phyloP scores from a whole-genome alignment of 2,329 filamentous ascomycete species.

The Apiospora kogelbergensis region DNA sequence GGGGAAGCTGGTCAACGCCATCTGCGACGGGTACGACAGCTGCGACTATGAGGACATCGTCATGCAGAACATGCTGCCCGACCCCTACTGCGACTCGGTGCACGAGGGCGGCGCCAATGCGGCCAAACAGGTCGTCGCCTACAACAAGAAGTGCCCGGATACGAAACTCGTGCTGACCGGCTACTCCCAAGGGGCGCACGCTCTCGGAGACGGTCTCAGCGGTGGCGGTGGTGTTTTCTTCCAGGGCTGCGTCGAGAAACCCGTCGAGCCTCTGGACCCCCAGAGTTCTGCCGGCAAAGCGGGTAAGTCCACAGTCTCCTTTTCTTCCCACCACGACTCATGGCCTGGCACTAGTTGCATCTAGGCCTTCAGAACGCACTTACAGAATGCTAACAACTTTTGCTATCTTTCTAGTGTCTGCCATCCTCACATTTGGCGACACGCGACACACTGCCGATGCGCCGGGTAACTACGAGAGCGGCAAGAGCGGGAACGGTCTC shows the following conservation, averaged over 20 bases:
- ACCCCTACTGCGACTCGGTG: slow-evolving; percentile 37
- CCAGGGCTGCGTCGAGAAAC: slow-evolving; percentile 28
- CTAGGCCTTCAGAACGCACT: neutral
- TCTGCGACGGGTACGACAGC: slow-evolving; percentile 25
- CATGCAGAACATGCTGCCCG: slow-evolving; percentile 28
- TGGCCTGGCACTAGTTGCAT: neutral
- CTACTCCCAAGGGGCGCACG: slow-evolving; percentile 41
- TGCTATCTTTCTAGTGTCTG: slow-evolving; percentile 26
- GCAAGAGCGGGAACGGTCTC: slow-evolving; percentile 24
- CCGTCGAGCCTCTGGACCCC: slow-evolving; percentile 25
- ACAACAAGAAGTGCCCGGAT: slow-evolving; percentile 40
- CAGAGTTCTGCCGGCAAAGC: slow-evolving; percentile 30
- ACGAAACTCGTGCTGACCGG: slow-evolving; percentile 41
- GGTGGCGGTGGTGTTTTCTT: slow-evolving; percentile 36
- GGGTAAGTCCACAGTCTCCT: slow-evolving; percentile 26
- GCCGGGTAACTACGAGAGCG: slow-evolving; percentile 32
- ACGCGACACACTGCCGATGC: slow-evolving; percentile 34
- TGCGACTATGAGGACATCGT: slow-evolving; percentile 29
- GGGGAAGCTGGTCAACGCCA: slow-evolving; percentile 28
- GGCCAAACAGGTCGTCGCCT: slow-evolving; percentile 37
- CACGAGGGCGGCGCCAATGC: slow-evolving; percentile 36
- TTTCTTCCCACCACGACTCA: neutral
- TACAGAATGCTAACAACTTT: neutral
- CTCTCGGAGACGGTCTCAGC: slow-evolving; percentile 36
- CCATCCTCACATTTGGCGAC: slow-evolving; percentile 34